Evolutionary conservation across 176 grass and related monocot genomes (phyloP), one percentile per base, ranked within the genome.

Genomic region (Musa beccarii): DNA sequence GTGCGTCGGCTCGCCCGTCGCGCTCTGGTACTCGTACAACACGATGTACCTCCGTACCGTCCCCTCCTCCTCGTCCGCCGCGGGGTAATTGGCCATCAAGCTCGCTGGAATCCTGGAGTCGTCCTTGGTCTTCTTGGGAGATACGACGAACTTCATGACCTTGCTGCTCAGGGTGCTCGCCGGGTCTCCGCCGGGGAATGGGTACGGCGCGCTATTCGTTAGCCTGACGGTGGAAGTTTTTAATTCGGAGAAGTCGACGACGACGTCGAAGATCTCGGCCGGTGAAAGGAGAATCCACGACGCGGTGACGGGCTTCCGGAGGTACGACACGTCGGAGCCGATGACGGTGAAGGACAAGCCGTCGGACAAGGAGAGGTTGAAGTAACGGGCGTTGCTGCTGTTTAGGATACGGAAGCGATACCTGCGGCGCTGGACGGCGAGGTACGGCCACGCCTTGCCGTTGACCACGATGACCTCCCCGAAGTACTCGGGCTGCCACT

Each of bases 401-500:
- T 92, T 92, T 73, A 92, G 76, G 71, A 92, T 23, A 72, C 89
- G 86, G 69, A 92, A 82, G 2, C 89, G 72, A 68, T 92, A 84
- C 2, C 73, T 87, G 11, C 89, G 86, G 72, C 84, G 81, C 0
- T 51, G 62, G 62, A 89, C 89, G 73, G 43, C 16, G 56, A 89
- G 86, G 84, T 84, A 86, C 22, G 89, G 89, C 86, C 89, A 92
- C 0, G 81, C 89, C 84, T 89, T 92, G 81, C 89, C 89, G 76
- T 92, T 89, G 73, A 89, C 86, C 52, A 81, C 85, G 72, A 92
- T 22, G 76, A 65, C 86, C 11, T 82, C 76, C 2, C 89, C 86
- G 75, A 92, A 88, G 81, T 92, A 92, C 86, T 92, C 89, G 0
- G 89, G 89, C 78, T 92, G 89, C 89, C 89, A 92, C 80, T 88